Base-by-base conservation (phyloP, 2,329 filamentous ascomycete genomes). In the Ascochyta koolunga region DNA sequence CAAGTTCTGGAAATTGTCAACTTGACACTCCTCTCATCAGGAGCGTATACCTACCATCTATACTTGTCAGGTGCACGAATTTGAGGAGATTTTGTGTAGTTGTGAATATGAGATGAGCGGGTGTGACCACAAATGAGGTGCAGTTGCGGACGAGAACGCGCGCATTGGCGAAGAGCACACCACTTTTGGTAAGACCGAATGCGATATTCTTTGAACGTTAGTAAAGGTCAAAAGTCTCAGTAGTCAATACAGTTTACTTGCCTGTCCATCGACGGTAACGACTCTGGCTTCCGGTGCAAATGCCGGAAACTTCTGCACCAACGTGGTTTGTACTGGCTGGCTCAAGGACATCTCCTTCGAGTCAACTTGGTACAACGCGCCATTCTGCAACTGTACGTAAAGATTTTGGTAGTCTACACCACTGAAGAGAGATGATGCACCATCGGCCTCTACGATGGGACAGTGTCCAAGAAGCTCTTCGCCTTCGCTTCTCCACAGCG, bases 81-180 rank as follows among this genome's bases (percentile, higher is more conserved):
- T 99, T 99, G 59, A 99, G 81, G 3, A 97, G 81, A 72, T 98
- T 93, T 60, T 92, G 92, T 55, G 88, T 92, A 0, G 95, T 99
- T 0, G 95, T 99, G 68, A 93, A 92, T 53, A 98, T 86, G 13
- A 99, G 80, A 78, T 98, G 93, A 18, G 86, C 85, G 0, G 87
- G 81, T 0, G 93, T 96, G 22, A 93, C 78, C 5, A 92, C 73
- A 65, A 96, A 98, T 0, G 95, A 99, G 0, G 93, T 98, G 74
- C 92, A 96, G 65, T 95, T 96, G 73, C 90, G 91, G 13, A 88
- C 85, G 38, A 97, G 78, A 5, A 89, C 79, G 15, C 83, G 85
- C 3, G 87, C 86, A 69, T 93, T 90, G 35, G 89, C 90, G 70
- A 90, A 96, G 0, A 99, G 79, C 48, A 88, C 82, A 0, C 95